A percentile compares a stretch with the other conserved stretches of the same genome.
Evolutionary conservation across 352 stramenopile species (phyloP).

Genomic region (Phytophthora sp.): DNA sequence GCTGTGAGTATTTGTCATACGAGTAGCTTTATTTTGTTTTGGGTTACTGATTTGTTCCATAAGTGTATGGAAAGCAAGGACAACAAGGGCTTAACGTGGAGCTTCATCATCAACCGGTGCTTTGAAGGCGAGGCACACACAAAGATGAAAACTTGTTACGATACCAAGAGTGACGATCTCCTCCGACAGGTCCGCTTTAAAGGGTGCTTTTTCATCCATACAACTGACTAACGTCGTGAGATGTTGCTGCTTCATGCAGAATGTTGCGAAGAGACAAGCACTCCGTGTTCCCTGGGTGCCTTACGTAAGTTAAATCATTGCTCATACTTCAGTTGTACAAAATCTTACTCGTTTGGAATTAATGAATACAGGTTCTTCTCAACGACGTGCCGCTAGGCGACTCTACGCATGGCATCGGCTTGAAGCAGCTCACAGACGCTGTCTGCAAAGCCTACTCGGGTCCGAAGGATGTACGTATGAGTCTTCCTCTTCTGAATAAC

Average conservation of each 20-base stretch:
- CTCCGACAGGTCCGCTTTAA: conserved; percentile 50
- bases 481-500: not conserved
- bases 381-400: conserved; percentile 66
- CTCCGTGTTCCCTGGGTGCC: conserved; percentile 72
- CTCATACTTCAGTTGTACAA: not conserved
- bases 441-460: conserved; percentile 77
- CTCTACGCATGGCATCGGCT: conserved; percentile 62
- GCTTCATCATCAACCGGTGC: conserved; percentile 63
- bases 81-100: conserved; percentile 77
- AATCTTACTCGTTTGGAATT: not conserved
- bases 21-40: not conserved
- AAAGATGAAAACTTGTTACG: conserved; percentile 71
- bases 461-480: conserved; percentile 40
- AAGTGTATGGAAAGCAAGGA: conserved; percentile 81
- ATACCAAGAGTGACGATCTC: conserved; percentile 59
- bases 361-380: conserved; percentile 50
- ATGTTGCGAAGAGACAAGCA: conserved; percentile 54
- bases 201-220: not conserved
- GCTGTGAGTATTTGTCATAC: conserved; percentile 42
- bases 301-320: conserved; percentile 57
- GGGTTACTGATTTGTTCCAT: conserved; percentile 8
- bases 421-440: conserved; percentile 68
- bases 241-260: conserved; percentile 31
- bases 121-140: conserved; percentile 54
- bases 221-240: not conserved